These are phyloP conservation scores for Zopfia rhizophila DNA, from an alignment of 2,329 filamentous ascomycete species.

Conservation along the genomic window DNA sequence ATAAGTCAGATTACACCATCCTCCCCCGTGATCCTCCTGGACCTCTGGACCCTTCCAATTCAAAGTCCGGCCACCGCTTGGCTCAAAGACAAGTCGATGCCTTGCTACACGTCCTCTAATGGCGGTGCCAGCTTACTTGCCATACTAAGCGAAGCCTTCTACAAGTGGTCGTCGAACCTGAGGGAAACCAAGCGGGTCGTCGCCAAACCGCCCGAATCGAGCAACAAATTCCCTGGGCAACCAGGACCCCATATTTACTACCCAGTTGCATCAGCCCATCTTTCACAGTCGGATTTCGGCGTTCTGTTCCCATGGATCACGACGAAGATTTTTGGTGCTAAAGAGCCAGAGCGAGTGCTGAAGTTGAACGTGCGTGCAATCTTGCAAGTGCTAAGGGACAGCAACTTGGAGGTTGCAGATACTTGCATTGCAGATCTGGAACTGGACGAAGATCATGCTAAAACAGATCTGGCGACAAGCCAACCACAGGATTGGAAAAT, in stretches of 20 bases:
- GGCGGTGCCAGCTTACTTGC: conserved; percentile 70
- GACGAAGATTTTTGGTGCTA: conserved; percentile 60
- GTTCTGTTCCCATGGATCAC: conserved; percentile 78
- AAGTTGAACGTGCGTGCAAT: conserved; percentile 84
- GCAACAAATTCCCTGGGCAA: conserved; percentile 51
- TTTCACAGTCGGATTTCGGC: conserved; percentile 86
- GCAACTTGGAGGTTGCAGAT: conserved; percentile 53
- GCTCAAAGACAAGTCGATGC: conserved; percentile 78
- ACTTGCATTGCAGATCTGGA: conserved; percentile 54
- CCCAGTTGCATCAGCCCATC: conserved; percentile 76
- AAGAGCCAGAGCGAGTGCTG: conserved; percentile 82
- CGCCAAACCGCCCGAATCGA: conserved; percentile 64
- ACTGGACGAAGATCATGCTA: conserved; percentile 35
- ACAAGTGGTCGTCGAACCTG: conserved; percentile 79
- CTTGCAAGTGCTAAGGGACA: conserved; percentile 73
- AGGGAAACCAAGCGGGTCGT: conserved; percentile 74
- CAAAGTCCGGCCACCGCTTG: conserved; percentile 69
- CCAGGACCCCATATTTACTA: conserved; percentile 76
- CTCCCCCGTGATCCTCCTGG: conserved; percentile 75
- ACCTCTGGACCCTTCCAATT: conserved; percentile 83
- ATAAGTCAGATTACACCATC: conserved; percentile 73
- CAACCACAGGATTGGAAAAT: conserved; percentile 44
- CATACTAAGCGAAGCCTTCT: conserved; percentile 80
- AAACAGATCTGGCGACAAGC: conserved; percentile 14
- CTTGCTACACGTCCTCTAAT: conserved; percentile 67